Evolutionary conservation across 2,329 filamentous ascomycete species (phyloP).

Genomic region (Verticillium albo-atrum): DNA sequence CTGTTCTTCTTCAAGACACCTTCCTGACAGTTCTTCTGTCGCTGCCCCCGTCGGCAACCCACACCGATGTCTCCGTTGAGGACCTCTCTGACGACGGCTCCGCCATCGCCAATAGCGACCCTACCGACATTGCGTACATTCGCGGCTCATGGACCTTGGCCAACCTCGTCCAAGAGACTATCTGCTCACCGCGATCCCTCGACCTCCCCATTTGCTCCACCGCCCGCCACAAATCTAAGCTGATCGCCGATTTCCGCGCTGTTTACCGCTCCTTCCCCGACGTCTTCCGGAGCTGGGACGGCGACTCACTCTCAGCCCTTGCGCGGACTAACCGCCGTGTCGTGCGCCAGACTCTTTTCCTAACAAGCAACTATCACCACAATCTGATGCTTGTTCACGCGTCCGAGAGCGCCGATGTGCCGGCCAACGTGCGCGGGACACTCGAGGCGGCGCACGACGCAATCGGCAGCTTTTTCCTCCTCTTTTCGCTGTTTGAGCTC

Average conservation of each 20-base stretch:
- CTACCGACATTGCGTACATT: constrained; percentile 66
- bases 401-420: constrained; percentile 60
- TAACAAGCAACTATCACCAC: constrained; percentile 80
- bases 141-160: constrained; percentile 75
- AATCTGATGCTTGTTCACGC: constrained; percentile 77
- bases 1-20: constrained; percentile 75
- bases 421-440: constrained; percentile 63
- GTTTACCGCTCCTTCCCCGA: constrained; percentile 71
- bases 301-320: constrained; percentile 52
- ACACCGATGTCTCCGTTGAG: constrained; percentile 74
- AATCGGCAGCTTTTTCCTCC: constrained; percentile 68
- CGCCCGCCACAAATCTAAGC: constrained; percentile 62
- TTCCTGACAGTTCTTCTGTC: constrained; percentile 76
- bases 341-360: constrained; percentile 70
- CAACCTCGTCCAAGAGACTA: constrained; percentile 71
- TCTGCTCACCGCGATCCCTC: constrained; percentile 70
- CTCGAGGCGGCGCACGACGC: constrained; percentile 74
- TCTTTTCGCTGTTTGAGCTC: constrained; percentile 62
- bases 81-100: constrained; percentile 62
- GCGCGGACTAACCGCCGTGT: constrained; percentile 58
- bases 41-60: constrained; percentile 71
- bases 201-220: constrained; percentile 68
- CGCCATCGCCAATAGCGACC: constrained; percentile 53
- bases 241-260: constrained; percentile 65
- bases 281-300: constrained; percentile 64